Conservation (phyloP, 768 basidiomycete species). For the Lactifluus pinguis region DNA sequence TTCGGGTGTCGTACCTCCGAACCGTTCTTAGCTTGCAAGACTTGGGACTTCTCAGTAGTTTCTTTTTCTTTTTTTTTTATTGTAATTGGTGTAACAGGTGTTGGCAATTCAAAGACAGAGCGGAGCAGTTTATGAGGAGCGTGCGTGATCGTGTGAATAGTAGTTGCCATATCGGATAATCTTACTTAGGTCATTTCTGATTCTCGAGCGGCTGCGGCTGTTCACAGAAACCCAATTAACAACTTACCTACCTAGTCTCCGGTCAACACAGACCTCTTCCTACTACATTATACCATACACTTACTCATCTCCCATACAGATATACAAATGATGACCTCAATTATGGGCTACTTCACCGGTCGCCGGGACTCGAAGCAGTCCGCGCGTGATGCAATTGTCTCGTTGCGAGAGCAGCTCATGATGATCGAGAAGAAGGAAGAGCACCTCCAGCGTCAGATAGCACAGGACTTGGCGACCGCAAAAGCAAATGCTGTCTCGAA, state of each 20-base stretch:
- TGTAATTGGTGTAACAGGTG: neutral
- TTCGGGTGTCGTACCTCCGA: neutral
- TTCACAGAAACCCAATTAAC: neutral
- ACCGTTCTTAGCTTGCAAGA: constrained; percentile 4
- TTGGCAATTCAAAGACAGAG: neutral
- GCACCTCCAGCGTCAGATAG: constrained; percentile 90
- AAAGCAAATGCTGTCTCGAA: constrained; percentile 89
- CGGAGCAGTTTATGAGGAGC: neutral
- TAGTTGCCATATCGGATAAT: neutral
- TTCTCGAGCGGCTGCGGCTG: neutral
- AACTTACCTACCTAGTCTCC: neutral
- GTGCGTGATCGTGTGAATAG: neutral
- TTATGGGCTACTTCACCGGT: constrained; percentile 87
- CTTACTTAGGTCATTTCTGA: neutral
- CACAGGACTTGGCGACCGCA: constrained; percentile 88
- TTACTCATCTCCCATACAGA: neutral
- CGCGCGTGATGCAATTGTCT: constrained; percentile 89
- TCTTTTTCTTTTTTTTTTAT: neutral
- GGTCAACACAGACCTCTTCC: neutral
- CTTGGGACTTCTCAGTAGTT: neutral
- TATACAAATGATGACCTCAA: constrained; percentile 17
- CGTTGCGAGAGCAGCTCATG: constrained; percentile 84
- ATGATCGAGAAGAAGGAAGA: constrained; percentile 99
- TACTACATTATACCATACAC: neutral
- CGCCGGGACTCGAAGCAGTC: constrained; percentile 75